phyloP scores from a whole-genome alignment of 1,139 yeast species.

The Taphrina communis region DNA sequence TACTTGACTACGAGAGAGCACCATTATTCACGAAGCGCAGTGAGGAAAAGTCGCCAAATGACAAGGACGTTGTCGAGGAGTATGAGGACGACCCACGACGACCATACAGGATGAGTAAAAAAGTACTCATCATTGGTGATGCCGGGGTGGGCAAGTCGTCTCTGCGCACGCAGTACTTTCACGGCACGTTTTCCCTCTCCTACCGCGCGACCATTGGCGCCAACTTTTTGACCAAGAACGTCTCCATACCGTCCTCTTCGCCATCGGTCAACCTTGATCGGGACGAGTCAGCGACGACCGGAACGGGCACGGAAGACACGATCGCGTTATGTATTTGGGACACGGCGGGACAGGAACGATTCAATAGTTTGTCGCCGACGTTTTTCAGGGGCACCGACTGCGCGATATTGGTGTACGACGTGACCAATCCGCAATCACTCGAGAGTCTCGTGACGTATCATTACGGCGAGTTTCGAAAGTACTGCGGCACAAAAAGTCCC shows the following conservation, averaged over 20 bases:
- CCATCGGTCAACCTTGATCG: background rate
- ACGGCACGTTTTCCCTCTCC: slow-evolving; percentile 25
- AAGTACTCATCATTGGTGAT: slow-evolving; percentile 32
- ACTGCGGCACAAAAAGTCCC: slow-evolving; percentile 60
- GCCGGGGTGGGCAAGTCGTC: slow-evolving; percentile 40
- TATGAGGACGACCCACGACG: too few relatives aligned
- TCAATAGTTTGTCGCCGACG: slow-evolving; percentile 64
- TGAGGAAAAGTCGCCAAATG: too few relatives aligned
- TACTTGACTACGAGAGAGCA: too few relatives aligned
- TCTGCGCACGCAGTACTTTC: slow-evolving; percentile 26
- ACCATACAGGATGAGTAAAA: background rate
- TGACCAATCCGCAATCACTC: slow-evolving; percentile 61
- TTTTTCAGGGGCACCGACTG: slow-evolving; percentile 69
- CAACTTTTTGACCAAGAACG: slow-evolving; percentile 35
- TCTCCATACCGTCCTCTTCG: background rate
- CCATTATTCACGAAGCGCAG: too few relatives aligned
- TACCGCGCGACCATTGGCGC: slow-evolving; percentile 41
- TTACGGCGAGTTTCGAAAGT: slow-evolving; percentile 60
- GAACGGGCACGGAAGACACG: slow-evolving; percentile 24
- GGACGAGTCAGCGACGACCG: background rate
- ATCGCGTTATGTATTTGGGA: slow-evolving; percentile 67
- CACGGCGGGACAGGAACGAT: slow-evolving; percentile 71
- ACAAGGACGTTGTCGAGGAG: too few relatives aligned
- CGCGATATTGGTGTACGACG: slow-evolving; percentile 63
- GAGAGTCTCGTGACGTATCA: slow-evolving; percentile 58